Evolutionary conservation across 345 rosid genomes (phyloP), one percentile per base, ranked within the genome.

Genomic region (Populus davidiana): DNA sequence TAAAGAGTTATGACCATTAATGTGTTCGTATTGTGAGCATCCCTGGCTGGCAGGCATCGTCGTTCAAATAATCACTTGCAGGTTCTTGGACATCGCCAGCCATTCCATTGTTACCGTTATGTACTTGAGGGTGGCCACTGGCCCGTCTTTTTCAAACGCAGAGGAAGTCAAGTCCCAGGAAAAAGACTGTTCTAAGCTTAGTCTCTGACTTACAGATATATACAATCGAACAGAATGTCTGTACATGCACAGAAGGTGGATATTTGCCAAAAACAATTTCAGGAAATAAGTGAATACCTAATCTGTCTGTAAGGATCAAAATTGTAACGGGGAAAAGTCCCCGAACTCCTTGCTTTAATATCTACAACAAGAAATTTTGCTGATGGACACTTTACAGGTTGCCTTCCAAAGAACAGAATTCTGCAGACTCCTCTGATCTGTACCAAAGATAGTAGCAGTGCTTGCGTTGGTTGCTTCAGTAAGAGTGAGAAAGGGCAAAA

Each of bases 301-400:
- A 72, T 14, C 44, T 13, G 31, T 49, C 17, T 6, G 59, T 2
- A 52, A 36, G 18, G 20, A 3, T 4, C 33, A 77, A 69, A 65
- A 54, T 62, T 82, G 63, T 65, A 17, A 62, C 21, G 41, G 66
- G 54, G 73, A 52, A 41, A 35, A 41, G 27, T 49, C 25, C 67
- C 44, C 56, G 39, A 65, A 20, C 23, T 31, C 31, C 52, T 52
- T 38, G 54, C 27, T 62, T n/a, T 23, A 2, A 9, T 41, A 62
- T 56, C 75, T 62, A 39, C 77, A 52, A 25, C 39, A 11, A 66
- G 9, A 14, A 56, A 69, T 70, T 70, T 56, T 0, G 69, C 21
- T 12, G 5, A 14, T 18, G 56, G 68, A 27, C 54, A 43, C 16
- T 31, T 23, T 70, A 62, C 70, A 70, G 23, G 64, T 70, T 70